A percentile compares a stretch with the other conserved stretches of the same genome.
Conservation (phyloP, 495 filamentous ascomycete species). For the Trichocladium antarcticum region DNA sequence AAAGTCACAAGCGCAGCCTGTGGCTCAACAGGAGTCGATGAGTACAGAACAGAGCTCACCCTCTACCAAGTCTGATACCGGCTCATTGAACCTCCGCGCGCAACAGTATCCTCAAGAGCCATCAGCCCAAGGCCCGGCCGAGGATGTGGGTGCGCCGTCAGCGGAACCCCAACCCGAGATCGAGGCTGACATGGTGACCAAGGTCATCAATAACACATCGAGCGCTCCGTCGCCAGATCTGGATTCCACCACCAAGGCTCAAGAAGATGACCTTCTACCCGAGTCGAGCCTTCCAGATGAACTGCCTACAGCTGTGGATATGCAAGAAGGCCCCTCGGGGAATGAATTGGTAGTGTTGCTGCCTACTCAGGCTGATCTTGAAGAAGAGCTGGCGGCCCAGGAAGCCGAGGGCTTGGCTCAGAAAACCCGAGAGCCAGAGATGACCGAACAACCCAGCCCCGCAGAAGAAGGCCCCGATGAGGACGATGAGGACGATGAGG, state of each 20-base stretch:
- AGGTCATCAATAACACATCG: neutral
- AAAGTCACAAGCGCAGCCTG: neutral
- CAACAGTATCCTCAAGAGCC: neutral
- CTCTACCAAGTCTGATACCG: neutral
- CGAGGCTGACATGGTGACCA: neutral
- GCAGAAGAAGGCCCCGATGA: neutral
- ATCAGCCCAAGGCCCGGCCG: neutral
- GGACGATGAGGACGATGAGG: slow-evolving; percentile 8
- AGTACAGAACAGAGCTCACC: neutral
- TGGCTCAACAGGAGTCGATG: neutral
- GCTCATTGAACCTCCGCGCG: too few species aligned
- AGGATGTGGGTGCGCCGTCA: neutral
- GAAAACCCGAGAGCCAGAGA: neutral
- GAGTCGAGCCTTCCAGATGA: neutral
- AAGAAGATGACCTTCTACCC: neutral
- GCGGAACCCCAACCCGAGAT: neutral
- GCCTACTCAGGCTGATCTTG: neutral
- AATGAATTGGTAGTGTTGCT: neutral
- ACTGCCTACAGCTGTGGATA: neutral
- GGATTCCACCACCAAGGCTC: neutral
- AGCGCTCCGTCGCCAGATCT: neutral
- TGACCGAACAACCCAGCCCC: neutral
- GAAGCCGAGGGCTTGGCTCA: neutral
- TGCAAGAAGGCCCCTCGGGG: neutral
- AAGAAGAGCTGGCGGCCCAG: neutral